Percentiles rank a stretch among this genome's conserved stretches.
Conservation (phyloP, 768 basidiomycete species). For the Rubroboletus pulcherrimus region DNA sequence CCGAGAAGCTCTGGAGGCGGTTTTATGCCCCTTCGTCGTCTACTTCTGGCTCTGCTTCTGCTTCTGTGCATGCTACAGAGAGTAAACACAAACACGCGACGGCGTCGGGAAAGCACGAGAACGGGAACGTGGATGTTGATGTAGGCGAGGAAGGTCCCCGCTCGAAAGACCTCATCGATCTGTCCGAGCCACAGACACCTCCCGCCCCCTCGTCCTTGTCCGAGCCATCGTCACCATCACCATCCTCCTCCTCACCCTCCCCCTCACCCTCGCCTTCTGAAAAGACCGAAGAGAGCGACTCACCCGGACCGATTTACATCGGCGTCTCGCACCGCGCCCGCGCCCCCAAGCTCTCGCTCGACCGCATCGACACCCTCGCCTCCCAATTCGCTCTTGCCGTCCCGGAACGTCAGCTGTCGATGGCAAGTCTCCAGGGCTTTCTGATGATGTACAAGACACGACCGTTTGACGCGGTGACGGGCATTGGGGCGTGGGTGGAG, state of each 20-base stretch:
- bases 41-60: neutral
- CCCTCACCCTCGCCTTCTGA: slow-evolving; percentile 6
- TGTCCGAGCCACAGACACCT: slow-evolving; percentile 1
- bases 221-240: neutral
- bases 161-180: slow-evolving; percentile 18
- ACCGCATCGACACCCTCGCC: slow-evolving; percentile 46
- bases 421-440: slow-evolving; percentile 51
- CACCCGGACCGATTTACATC: neutral
- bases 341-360: slow-evolving; percentile 38
- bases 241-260: neutral
- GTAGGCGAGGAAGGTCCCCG: neutral
- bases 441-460: slow-evolving; percentile 65
- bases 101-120: neutral
- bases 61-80: neutral
- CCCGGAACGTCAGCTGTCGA: slow-evolving; percentile 41
- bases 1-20: slow-evolving; percentile 56
- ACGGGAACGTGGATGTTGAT: neutral
- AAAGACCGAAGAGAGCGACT: slow-evolving; percentile 9
- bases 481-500: slow-evolving; percentile 47
- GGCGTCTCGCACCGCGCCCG: slow-evolving; percentile 32
- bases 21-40: slow-evolving; percentile 54
- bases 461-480: slow-evolving; percentile 52
- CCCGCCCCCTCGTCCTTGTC: neutral
- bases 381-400: slow-evolving; percentile 51
- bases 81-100: neutral